Percentiles rank a stretch among this genome's conserved stretches.
Evolutionary conservation across 2,329 filamentous ascomycete genomes (phyloP).

Genomic region (Fusarium austroafricanum): DNA sequence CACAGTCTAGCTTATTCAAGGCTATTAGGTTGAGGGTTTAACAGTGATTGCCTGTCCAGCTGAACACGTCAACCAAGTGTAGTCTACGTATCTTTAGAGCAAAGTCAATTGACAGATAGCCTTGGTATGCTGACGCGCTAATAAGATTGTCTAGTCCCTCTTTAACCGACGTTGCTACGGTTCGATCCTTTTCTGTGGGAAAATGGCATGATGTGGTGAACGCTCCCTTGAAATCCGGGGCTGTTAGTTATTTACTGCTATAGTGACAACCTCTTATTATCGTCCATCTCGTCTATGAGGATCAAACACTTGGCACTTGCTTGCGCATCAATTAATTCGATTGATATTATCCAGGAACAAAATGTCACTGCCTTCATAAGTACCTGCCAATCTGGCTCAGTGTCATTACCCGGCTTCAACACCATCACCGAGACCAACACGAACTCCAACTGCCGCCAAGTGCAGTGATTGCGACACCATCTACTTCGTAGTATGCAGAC

Average conservation of each 20-base stretch:
- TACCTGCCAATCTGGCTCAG: neutral
- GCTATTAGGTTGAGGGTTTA: conserved; percentile 6
- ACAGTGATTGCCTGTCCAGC: conserved; percentile 6
- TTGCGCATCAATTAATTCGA: conserved; percentile 19
- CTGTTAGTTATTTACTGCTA: too few species aligned
- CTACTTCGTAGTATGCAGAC: conserved; percentile 12
- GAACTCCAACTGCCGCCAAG: conserved; percentile 37
- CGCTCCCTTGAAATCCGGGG: conserved; percentile 18
- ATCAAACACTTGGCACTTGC: conserved; percentile 24
- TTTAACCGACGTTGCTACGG: conserved; percentile 10
- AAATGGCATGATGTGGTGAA: conserved; percentile 24
- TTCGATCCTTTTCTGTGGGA: conserved; percentile 13
- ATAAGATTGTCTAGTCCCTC: conserved; percentile 15
- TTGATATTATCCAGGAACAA: conserved; percentile 28
- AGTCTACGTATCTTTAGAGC: conserved; percentile 1
- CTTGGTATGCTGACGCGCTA: conserved; percentile 12
- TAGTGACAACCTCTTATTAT: conserved; percentile 15
- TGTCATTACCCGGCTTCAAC: conserved; percentile 23
- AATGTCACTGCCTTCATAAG: conserved; percentile 1
- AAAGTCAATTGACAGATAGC: conserved; percentile 13
- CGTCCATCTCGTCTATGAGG: neutral
- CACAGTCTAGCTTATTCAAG: conserved; percentile 15
- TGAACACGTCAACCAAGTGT: conserved; percentile 15
- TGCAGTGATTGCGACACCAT: conserved; percentile 16
- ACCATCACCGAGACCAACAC: conserved; percentile 34